Percentiles rank a stretch among this genome's conserved stretches.
Conservation (phyloP, 2,329 filamentous ascomycete species). For the Dactylellina cionopaga region DNA sequence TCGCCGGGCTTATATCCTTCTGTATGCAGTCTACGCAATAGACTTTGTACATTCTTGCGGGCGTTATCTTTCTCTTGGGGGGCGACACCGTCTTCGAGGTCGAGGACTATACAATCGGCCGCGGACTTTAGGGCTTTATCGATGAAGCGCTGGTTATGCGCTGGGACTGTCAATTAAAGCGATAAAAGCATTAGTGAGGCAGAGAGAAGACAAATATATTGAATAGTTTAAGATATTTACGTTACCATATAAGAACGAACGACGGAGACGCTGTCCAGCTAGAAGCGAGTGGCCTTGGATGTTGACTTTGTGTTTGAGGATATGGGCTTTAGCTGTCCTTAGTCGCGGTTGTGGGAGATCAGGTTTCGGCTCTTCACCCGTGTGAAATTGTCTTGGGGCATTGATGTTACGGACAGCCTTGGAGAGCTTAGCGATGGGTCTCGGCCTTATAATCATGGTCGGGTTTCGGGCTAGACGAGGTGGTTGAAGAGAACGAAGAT, state of each 20-base stretch:
- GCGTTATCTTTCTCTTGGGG: constrained; percentile 13
- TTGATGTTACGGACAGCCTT: constrained; percentile 1
- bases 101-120: constrained; percentile 44
- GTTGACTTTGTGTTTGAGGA: background rate
- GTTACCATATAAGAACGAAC: constrained; percentile 43
- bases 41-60: constrained; percentile 21
- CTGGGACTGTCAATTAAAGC: constrained; percentile 44
- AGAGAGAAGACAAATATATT: background rate
- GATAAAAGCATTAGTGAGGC: background rate
- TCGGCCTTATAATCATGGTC: constrained; percentile 7
- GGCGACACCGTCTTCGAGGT: constrained; percentile 45
- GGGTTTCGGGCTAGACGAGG: no score
- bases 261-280: background rate
- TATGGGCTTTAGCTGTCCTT: no score
- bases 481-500: no score
- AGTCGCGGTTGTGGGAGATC: background rate
- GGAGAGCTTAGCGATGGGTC: constrained; percentile 11
- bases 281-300: constrained; percentile 20
- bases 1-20: constrained; percentile 39
- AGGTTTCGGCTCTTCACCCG: background rate
- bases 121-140: constrained; percentile 29
- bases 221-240: background rate
- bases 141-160: constrained; percentile 28
- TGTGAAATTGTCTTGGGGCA: no score
- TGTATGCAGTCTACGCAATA: constrained; percentile 4